A percentile compares a stretch with the other conserved stretches of the same genome.
Evolutionary conservation across 2,329 filamentous ascomycete species (phyloP).

Genomic region (Reticulascus tulasneorum): DNA sequence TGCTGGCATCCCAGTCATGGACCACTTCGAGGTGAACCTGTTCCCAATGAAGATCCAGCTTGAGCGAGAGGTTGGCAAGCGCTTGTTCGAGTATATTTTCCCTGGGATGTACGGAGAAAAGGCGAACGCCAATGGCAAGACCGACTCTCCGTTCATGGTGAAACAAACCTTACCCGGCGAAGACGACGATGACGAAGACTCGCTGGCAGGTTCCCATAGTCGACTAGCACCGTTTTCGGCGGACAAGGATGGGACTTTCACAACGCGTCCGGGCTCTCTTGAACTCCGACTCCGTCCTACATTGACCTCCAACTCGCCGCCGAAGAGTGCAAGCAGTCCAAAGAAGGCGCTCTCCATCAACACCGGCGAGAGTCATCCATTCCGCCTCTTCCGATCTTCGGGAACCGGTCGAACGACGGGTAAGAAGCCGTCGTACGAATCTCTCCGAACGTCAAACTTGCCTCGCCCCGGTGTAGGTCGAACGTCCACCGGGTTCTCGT

Average conservation of each 20-base stretch:
- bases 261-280: constrained; percentile 66
- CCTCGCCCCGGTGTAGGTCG: constrained; percentile 42
- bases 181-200: constrained; percentile 44
- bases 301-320: constrained; percentile 53
- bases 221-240: constrained; percentile 30
- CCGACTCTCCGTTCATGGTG: constrained; percentile 57
- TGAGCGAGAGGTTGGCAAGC: constrained; percentile 87
- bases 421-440: constrained; percentile 56
- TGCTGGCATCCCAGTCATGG: constrained; percentile 93
- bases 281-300: constrained; percentile 83
- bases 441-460: constrained; percentile 36
- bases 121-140: constrained; percentile 37
- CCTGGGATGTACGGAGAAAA: constrained; percentile 68
- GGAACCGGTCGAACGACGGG: constrained; percentile 38
- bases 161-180: constrained; percentile 45
- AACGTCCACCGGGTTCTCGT: constrained; percentile 41
- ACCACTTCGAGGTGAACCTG: constrained; percentile 91
- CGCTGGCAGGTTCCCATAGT: constrained; percentile 32
- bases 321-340: constrained; percentile 26
- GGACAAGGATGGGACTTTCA: constrained; percentile 48
- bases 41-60: constrained; percentile 92
- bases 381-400: constrained; percentile 47
- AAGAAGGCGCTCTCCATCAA: constrained; percentile 48
- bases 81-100: constrained; percentile 96
- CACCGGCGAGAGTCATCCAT: constrained; percentile 42